Conservation (phyloP, 768 basidiomycete species). For the Mycena galopus region DNA sequence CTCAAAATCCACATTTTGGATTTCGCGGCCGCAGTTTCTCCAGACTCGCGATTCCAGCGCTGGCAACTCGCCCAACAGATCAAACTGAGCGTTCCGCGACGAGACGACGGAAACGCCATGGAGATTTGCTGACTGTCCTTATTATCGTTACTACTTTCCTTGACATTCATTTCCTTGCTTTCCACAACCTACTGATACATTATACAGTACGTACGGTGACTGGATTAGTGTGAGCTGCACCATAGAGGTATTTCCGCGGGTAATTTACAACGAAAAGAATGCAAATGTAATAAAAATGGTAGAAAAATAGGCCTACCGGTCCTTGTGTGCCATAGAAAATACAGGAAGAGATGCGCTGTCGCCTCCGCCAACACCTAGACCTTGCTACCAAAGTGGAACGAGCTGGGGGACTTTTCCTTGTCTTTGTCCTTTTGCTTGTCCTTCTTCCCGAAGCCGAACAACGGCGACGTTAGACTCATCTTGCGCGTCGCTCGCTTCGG, state of each 20-base stretch:
- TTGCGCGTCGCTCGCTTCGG: conserved; percentile 68
- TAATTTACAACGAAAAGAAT: conserved; percentile 34
- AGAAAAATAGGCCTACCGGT: conserved; percentile 35
- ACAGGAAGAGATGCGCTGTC: conserved; percentile 5
- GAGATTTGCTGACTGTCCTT: conserved; percentile 9
- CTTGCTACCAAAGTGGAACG: conserved; percentile 34
- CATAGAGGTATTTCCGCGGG: conserved; percentile 34
- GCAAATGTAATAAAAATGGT: conserved; percentile 46
- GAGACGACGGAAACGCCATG: background rate
- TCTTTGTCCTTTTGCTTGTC: conserved; percentile 64
- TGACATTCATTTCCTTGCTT: conserved; percentile 1
- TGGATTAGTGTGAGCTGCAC: conserved; percentile 38
- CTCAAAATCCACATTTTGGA: conserved; percentile 62
- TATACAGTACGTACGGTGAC: conserved; percentile 38
- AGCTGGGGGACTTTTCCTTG: conserved; percentile 49
- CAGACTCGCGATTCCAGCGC: conserved; percentile 44
- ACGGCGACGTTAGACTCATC: conserved; percentile 75
- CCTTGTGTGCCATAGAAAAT: conserved; percentile 23
- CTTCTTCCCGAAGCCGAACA: conserved; percentile 69
- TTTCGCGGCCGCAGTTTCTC: conserved; percentile 50
- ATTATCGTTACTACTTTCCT: conserved; percentile 1
- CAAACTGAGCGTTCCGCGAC: conserved; percentile 41
- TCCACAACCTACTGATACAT: conserved; percentile 33
- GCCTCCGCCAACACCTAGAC: conserved; percentile 5
- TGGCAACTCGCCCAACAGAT: conserved; percentile 51